Evolutionary conservation across 768 basidiomycete genomes (phyloP).

Genomic region (Leccinum subgranulosum): DNA sequence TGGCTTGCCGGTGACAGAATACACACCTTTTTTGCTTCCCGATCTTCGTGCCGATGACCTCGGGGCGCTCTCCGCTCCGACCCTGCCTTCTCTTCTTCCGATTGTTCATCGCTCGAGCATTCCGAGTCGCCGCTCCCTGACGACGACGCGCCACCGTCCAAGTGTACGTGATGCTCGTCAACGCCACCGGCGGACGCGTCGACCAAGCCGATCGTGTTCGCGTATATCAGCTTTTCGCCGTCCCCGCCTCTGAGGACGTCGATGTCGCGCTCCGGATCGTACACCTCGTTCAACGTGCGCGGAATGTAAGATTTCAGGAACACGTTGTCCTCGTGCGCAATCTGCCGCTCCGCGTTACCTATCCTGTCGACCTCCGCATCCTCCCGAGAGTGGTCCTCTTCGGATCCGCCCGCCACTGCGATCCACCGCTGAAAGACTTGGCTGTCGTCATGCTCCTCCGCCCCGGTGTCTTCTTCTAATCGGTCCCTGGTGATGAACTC

Average conservation of each 20-base stretch:
- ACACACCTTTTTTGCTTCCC: conserved; percentile 81
- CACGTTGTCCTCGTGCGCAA: conserved; percentile 78
- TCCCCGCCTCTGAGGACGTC: conserved; percentile 70
- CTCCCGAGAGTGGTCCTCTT: conserved; percentile 11
- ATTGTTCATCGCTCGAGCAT: conserved; percentile 33
- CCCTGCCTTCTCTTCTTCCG: conserved; percentile 35
- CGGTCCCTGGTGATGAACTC: conserved; percentile 78
- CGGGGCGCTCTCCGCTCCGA: conserved; percentile 56
- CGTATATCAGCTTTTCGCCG: conserved; percentile 77
- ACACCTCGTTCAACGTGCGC: conserved; percentile 85
- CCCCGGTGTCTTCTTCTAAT: conserved; percentile 29
- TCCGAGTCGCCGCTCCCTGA: conserved; percentile 24
- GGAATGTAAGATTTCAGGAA: conserved; percentile 94
- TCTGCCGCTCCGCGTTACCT: conserved; percentile 10
- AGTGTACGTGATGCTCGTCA: conserved; percentile 13
- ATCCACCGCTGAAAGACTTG: conserved; percentile 47
- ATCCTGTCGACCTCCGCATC: conserved; percentile 10
- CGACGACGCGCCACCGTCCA: conserved; percentile 19
- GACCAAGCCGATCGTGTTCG: conserved; percentile 80
- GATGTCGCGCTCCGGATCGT: conserved; percentile 92
- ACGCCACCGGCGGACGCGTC: conserved; percentile 25
- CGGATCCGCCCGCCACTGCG: conserved; percentile 32
- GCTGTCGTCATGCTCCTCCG: conserved; percentile 18
- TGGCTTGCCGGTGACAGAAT: not conserved
- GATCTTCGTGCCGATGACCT: conserved; percentile 92